Evolutionary conservation across 108 stramenopile species (phyloP).

Genomic region (Skeletonema menzelii): DNA sequence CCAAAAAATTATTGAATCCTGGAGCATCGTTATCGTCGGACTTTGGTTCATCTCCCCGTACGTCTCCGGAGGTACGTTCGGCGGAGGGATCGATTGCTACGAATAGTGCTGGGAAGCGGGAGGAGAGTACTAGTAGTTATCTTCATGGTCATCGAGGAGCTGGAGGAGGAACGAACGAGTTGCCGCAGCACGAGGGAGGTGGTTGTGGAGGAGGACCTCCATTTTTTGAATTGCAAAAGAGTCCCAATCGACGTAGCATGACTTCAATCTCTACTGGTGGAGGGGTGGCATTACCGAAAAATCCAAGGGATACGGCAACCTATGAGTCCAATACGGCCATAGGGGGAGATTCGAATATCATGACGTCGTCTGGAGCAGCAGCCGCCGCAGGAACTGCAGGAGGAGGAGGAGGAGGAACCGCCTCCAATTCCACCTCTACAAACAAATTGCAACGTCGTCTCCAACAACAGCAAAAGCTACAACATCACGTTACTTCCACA

Average conservation of each 20-base stretch:
- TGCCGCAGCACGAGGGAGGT: background rate
- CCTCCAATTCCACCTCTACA: background rate
- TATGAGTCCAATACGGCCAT: background rate
- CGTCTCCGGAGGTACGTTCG: constrained; percentile 9
- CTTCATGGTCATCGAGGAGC: too few relatives aligned
- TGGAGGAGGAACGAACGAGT: too few relatives aligned
- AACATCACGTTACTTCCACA: too few relatives aligned
- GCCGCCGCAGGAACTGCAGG: background rate
- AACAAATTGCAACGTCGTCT: constrained; percentile 1
- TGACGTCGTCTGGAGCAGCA: too few relatives aligned
- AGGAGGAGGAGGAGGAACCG: background rate
- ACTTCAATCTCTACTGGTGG: too few relatives aligned
- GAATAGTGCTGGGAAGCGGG: background rate
- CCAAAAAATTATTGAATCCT: background rate
- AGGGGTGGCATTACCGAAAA: background rate
- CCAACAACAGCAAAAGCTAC: background rate
- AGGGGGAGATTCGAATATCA: background rate
- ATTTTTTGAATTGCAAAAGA: background rate
- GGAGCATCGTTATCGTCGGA: background rate
- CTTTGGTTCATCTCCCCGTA: background rate
- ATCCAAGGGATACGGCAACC: background rate
- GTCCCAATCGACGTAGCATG: too few relatives aligned
- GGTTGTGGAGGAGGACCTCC: background rate
- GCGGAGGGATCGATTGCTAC: constrained; percentile 3
- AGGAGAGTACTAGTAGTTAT: background rate